phyloP scores from a whole-genome alignment of 805 yeast species.

The Teunomyces atbi region DNA sequence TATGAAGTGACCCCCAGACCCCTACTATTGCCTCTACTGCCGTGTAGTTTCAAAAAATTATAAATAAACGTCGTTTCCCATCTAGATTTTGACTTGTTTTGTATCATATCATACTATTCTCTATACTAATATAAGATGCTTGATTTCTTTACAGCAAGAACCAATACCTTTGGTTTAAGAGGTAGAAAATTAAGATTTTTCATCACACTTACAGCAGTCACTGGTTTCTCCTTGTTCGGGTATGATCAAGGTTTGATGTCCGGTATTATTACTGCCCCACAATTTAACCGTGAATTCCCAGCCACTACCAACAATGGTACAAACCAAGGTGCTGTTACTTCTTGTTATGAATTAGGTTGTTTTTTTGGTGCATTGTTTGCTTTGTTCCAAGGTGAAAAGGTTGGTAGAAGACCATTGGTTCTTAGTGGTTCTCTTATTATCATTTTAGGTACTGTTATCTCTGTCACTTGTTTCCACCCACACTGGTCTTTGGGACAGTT shows the following conservation, averaged over 20 bases:
- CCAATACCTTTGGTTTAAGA: slow-evolving; percentile 53
- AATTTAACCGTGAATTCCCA: slow-evolving; percentile 40
- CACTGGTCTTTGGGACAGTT: slow-evolving; percentile 45
- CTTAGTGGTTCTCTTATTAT: slow-evolving; percentile 38
- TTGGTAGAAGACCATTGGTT: slow-evolving; percentile 44
- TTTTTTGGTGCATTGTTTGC: slow-evolving; percentile 45
- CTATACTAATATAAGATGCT: slow-evolving; percentile 1
- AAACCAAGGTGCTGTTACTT: slow-evolving; percentile 30
- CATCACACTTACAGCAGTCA: slow-evolving; percentile 26
- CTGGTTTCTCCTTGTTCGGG: slow-evolving; percentile 31
- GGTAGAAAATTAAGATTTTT: slow-evolving; percentile 47
- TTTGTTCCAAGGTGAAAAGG: slow-evolving; percentile 36
- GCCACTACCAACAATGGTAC: slow-evolving; percentile 29
- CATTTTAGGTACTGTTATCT: slow-evolving; percentile 41
- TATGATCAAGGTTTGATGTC: slow-evolving; percentile 45
- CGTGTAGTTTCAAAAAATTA: not conserved
- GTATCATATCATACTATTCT: slow-evolving; percentile 1
- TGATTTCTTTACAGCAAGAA: slow-evolving; percentile 27
- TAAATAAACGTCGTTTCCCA: not conserved
- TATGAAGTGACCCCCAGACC: not conserved
- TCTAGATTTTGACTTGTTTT: not conserved
- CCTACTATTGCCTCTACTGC: not conserved
- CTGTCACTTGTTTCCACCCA: slow-evolving; percentile 35
- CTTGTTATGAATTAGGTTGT: slow-evolving; percentile 32
- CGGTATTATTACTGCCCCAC: slow-evolving; percentile 39